Evolutionary conservation across 2,329 filamentous ascomycete species (phyloP), one percentile per base, ranked within the genome.

Genomic region (Pseudocercospora vitis): DNA sequence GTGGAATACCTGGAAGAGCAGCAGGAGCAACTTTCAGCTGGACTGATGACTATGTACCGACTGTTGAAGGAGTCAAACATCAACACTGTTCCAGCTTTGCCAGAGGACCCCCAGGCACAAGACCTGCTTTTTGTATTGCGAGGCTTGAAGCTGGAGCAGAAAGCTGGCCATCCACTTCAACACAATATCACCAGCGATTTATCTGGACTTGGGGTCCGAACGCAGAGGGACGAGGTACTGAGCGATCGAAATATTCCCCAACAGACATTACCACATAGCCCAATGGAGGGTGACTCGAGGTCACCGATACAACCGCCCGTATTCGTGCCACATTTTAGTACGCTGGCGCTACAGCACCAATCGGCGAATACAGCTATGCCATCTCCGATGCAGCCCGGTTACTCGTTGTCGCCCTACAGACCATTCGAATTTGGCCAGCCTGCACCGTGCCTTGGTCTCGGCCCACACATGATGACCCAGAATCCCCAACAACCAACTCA

Each of bases 1-100:
- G 58, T 61, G 21, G 58, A 61, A 40, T 58, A 61, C 26, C 52
- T 61, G 21, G 58, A 61, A 40, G 53, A 59, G 33, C 58, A 61
- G 24, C 58, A 61, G 29, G 56, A 61, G 33, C 56, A 61, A 40
- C 50, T 61, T 8, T 61, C 58, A 24, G 40, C 53, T 11, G 58
- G 53, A 4, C 31, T 61, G 29, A 47, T 59, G 32, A 52, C 51
- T n/a, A 52, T 61, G 56, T 58, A 58, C 23, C 56, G 56, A 11
- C 37, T 61, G 18, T 21, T 61, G 45, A 61, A 61, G 47, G 56
- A 61, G 21, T 55, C 56, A n/a, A 52, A 59, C 35, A 55, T 61
- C 45, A 55, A 55, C 45, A 59, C 58, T 2, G 40, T 61, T 4
- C 56, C 58, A 12, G 49, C 50, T n/a, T 24, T 61, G 4, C 56